Evolutionary conservation across 352 stramenopile species (phyloP).

Genomic region (Globisporangium orthogonon): DNA sequence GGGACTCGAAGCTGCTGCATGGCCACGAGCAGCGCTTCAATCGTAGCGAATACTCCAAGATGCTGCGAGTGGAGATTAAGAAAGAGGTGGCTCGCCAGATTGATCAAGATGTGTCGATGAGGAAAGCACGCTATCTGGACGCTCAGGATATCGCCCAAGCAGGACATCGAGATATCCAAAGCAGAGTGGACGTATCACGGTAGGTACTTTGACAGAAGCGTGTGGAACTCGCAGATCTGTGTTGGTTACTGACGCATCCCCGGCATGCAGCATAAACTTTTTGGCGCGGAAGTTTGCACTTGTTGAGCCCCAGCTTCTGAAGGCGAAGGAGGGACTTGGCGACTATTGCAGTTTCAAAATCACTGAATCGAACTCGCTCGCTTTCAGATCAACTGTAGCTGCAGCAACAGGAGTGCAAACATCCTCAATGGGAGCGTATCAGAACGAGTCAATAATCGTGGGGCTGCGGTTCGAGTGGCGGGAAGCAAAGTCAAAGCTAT

Average conservation of each 20-base stretch:
- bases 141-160: neutral
- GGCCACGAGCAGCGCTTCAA: slow-evolving; percentile 64
- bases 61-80: slow-evolving; percentile 64
- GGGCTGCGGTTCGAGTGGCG: slow-evolving; percentile 65
- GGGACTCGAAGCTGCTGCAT: slow-evolving; percentile 67
- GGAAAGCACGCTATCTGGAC: slow-evolving; percentile 9
- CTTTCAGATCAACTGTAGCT: too few species aligned
- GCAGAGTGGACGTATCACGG: slow-evolving; percentile 3
- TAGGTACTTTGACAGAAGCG: neutral
- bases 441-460: slow-evolving; percentile 36
- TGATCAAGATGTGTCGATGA: slow-evolving; percentile 32
- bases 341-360: slow-evolving; percentile 63
- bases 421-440: slow-evolving; percentile 9
- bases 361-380: neutral
- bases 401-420: too few species aligned
- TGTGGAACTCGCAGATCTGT: neutral
- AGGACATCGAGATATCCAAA: neutral
- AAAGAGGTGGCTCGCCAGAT: slow-evolving; percentile 69
- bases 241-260: neutral
- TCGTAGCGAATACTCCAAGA: slow-evolving; percentile 45
- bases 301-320: slow-evolving; percentile 32
- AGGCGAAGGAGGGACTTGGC: slow-evolving; percentile 30
- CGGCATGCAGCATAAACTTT: slow-evolving; percentile 24
- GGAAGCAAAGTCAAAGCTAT: slow-evolving; percentile 53
- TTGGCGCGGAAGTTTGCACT: slow-evolving; percentile 41